phyloP scores from a whole-genome alignment of 2,329 filamentous ascomycete species.

The Stemphylium lycopersici region DNA sequence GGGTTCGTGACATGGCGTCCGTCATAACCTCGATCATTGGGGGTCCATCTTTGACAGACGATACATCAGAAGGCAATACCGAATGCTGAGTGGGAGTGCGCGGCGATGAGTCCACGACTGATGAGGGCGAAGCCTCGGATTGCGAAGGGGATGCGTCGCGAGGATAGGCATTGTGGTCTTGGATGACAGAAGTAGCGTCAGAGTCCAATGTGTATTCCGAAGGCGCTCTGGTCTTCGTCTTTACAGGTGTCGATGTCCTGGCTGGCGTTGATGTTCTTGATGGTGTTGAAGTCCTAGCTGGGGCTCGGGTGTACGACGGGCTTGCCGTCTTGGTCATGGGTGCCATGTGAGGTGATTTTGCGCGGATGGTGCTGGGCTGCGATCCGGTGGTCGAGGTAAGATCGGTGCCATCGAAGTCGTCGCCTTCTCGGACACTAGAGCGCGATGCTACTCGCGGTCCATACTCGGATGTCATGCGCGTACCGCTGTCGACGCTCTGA shows the following conservation, averaged over 20 bases:
- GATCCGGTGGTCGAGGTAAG: constrained; percentile 51
- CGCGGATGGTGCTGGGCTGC: constrained; percentile 49
- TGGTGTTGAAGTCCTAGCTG: constrained; percentile 34
- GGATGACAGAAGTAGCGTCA: constrained; percentile 54
- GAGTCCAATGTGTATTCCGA: constrained; percentile 55
- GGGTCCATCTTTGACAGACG: constrained; percentile 43
- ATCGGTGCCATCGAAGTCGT: constrained; percentile 47
- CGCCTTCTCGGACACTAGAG: constrained; percentile 52
- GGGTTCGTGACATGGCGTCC: constrained; percentile 45
- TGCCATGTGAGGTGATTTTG: constrained; percentile 33
- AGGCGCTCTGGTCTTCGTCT: constrained; percentile 41
- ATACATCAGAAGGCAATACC: constrained; percentile 42
- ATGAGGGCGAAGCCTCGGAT: constrained; percentile 50
- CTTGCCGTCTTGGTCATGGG: constrained; percentile 34
- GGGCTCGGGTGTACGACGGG: constrained; percentile 25
- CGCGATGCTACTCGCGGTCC: constrained; percentile 49
- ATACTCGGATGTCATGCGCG: constrained; percentile 44
- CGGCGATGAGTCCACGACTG: constrained; percentile 53
- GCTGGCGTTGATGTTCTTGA: constrained; percentile 21
- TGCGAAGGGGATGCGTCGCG: constrained; percentile 40
- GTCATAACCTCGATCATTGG: constrained; percentile 54
- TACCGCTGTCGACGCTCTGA: constrained; percentile 51
- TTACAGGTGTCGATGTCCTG: constrained; percentile 32
- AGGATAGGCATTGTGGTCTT: constrained; percentile 40
- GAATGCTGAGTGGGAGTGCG: constrained; percentile 53